Evolutionary conservation across 2,329 filamentous ascomycete genomes (phyloP), one percentile per base, ranked within the genome.

Genomic region (Westerdykella aurantiaca): DNA sequence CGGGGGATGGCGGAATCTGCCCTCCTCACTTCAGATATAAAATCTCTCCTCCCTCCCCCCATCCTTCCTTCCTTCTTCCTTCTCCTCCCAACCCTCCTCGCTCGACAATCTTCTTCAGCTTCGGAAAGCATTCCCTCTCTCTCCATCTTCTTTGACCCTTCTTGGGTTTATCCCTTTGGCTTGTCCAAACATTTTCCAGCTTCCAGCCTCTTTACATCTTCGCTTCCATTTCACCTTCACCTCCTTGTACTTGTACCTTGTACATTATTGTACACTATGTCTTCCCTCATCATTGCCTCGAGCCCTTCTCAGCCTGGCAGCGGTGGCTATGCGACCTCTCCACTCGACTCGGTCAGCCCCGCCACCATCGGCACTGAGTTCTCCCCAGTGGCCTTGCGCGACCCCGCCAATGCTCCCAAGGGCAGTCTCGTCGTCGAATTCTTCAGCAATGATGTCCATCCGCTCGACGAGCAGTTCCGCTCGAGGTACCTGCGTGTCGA

Each of bases 391-490:
- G 4, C 16, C 10, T 6, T 13, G 12, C 40, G 40, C 34, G 16
- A 31, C 18, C 2, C 13, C 16, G 11, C 4, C 25, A 29, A 38
- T n/a, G 14, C 9, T 25, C 3, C 7, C n/a, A 9, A 14, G n/a
- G 7, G 9, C 17, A 18, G 10, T 9, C 29, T 31, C 29, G 10
- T 4, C 13, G 33, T 18, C 38, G 47, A 18, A 49, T 50, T 44
- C 39, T 64, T 63, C 37, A 38, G 47, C 45, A 58, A 64, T 23
- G 61, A 66, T 44, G 18, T 63, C n/a, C 39, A 52, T 10, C 45
- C 52, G n/a, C 38, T 50, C 7, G 44, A 49, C 34, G 38, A 38
- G 6, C 38, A 48, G 9, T 64, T 49, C 46, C 46, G 60, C 37
- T 61, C 59, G 18, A 56, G 63, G 4, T 63, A 56, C 38, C 34